Evolutionary conservation across 1,139 yeast genomes (phyloP), one percentile per base, ranked within the genome.

Genomic region (Dujonia santamariae): DNA sequence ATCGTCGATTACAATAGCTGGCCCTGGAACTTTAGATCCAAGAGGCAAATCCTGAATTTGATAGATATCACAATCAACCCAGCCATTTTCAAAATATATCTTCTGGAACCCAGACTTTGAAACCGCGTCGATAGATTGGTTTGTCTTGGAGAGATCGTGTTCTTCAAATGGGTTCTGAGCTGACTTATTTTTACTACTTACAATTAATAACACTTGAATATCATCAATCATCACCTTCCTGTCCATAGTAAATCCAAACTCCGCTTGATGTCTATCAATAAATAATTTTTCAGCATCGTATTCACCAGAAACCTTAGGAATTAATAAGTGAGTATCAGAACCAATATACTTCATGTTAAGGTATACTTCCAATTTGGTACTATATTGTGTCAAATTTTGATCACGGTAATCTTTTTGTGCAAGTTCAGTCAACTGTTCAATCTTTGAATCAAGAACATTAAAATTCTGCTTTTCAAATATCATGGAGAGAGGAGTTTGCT

Each of bases 271-370:
- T 42, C 65, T 56, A 9, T 47, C 42, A 17, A 65, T 45, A 38
- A 67, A 67, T 30, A 44, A 47, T 11, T 40, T 29, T 31, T 50
- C 63, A 12, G 63, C 58, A 42, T 56, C 46, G 21, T 51, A 38
- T 6, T 44, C 51, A 4, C 47, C 53, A 4, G 43, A 48, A 1
- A 20, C 28, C 21, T 51, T 51, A 3, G 57, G 58, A 24, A 85
- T 77, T 80, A 88, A 82, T 43, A 90, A 64, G 30, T 83, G 81
- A 3, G 96, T 83, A 51, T 88, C 97, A 13, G 96, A 83, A 5
- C 97, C 97, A 41, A 78, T 77, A 54, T 85, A 90, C 48, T 94
- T 72, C 70, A 90, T 65, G 52, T 88, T 88, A 44, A 87, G 63
- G 46, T 74, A 85, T 21, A 74, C 72, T 48, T 87, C 95, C 36